A percentile compares a stretch with the other conserved stretches of the same genome.
Conservation (phyloP, 2,329 filamentous ascomycete genomes). For the Epichloe hybrida region DNA sequence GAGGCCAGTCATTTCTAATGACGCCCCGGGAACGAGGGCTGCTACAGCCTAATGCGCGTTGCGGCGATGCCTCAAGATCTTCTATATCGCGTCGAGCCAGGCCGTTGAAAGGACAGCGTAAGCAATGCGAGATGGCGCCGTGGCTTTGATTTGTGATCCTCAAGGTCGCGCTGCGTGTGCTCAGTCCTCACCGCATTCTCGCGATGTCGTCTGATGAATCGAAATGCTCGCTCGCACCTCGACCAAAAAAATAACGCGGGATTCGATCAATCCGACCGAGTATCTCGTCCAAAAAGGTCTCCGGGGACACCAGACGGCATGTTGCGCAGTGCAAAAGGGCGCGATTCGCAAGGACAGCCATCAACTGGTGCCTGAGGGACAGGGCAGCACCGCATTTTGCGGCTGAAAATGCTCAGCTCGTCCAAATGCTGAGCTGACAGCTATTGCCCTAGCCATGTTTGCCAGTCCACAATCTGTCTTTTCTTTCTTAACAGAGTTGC, state of each 20-base stretch:
- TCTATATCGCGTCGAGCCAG: neutral
- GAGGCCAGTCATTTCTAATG: constrained; percentile 21
- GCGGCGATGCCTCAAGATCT: neutral
- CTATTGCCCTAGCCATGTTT: neutral
- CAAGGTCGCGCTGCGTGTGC: neutral
- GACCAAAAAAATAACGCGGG: neutral
- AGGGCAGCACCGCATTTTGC: constrained; percentile 1
- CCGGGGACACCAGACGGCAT: neutral
- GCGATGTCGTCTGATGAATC: neutral
- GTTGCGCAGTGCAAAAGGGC: neutral
- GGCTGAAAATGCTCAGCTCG: constrained; percentile 1
- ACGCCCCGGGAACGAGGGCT: neutral
- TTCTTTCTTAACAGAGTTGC: no score
- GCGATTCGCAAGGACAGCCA: neutral
- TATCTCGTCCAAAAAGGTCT: neutral
- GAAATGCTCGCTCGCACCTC: neutral
- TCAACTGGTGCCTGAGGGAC: neutral
- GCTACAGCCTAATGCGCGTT: neutral
- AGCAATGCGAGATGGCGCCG: neutral
- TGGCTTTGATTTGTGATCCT: neutral
- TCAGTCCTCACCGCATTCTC: neutral
- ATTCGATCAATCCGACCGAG: neutral
- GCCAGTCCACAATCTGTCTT: no score
- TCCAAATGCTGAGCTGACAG: neutral
- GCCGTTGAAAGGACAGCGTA: no score